A percentile compares a stretch with the other conserved stretches of the same genome.
Evolutionary conservation across 176 grass and related monocot species (phyloP).

Genomic region (Oryza officinalis): DNA sequence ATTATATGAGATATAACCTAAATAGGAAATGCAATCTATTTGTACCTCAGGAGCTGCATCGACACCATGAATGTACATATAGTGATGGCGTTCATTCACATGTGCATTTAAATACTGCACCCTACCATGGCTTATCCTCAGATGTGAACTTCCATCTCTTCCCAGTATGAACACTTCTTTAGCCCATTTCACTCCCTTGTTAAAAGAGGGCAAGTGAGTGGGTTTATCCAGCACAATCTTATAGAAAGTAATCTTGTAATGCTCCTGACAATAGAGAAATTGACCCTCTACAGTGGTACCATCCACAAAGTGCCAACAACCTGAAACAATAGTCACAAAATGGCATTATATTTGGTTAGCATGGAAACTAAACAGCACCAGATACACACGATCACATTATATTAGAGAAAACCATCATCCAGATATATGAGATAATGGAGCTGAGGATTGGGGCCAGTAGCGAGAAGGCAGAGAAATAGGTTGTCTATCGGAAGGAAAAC

Average conservation of each 20-base stretch:
- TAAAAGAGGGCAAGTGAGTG: background rate
- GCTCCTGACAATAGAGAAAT: slow-evolving; percentile 13
- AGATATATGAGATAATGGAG: too few species aligned
- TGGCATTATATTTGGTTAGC: background rate
- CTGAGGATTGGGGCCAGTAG: too few species aligned
- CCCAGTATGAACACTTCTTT: slow-evolving; percentile 6
- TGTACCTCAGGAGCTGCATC: background rate
- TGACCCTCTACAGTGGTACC: background rate
- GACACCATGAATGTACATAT: background rate
- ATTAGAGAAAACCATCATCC: too few species aligned
- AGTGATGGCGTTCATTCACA: slow-evolving; percentile 4
- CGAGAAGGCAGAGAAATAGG: too few species aligned
- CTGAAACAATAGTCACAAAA: background rate
- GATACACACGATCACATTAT: too few species aligned
- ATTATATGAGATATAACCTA: background rate
- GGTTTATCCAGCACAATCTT: background rate
- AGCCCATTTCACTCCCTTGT: background rate
- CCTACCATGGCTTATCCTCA: slow-evolving; percentile 14
- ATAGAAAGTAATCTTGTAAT: slow-evolving; percentile 21
- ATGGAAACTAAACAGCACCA: background rate
- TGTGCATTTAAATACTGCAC: background rate
- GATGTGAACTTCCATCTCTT: background rate
- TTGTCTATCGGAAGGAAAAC: too few species aligned
- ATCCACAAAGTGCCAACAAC: background rate
- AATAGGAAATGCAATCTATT: background rate